Conservation (phyloP, 192 early-diverging fungal genomes). For the Obelidium mucronatum region DNA sequence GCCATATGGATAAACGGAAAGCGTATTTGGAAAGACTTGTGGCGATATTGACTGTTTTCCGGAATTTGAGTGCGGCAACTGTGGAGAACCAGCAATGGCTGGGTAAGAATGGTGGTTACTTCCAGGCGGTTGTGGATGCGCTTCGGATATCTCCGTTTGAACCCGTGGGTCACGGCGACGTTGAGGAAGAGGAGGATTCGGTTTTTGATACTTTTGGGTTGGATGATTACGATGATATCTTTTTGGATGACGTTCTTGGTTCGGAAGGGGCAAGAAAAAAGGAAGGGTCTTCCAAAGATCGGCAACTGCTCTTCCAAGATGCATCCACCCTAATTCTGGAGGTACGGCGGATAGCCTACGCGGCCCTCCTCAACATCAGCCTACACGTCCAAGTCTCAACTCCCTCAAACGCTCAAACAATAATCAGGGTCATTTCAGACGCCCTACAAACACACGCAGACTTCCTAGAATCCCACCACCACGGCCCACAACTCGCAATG, state of each 20-base stretch:
- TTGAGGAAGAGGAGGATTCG: not conserved
- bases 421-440: not conserved
- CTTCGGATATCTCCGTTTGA: constrained; percentile 23
- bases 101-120: constrained; percentile 9
- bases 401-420: not conserved
- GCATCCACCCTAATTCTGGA: constrained; percentile 8
- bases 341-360: constrained; percentile 4
- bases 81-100: constrained; percentile 22
- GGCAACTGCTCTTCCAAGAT: constrained; percentile 9
- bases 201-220: not conserved
- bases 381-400: not conserved
- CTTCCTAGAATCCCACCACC: constrained; percentile 1
- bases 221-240: not conserved
- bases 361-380: constrained; percentile 6
- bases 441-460: not conserved
- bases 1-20: not conserved
- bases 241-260: not conserved
- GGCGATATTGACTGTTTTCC: constrained; percentile 13
- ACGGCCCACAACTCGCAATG: too few species aligned
- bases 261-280: not conserved
- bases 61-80: constrained; percentile 19
- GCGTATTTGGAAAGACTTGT: constrained; percentile 9
- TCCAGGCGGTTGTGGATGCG: not conserved
- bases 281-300: not conserved
- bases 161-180: not conserved